Evolutionary conservation across 805 yeast species (phyloP).

Genomic region (Kregervanrija delftensis): DNA sequence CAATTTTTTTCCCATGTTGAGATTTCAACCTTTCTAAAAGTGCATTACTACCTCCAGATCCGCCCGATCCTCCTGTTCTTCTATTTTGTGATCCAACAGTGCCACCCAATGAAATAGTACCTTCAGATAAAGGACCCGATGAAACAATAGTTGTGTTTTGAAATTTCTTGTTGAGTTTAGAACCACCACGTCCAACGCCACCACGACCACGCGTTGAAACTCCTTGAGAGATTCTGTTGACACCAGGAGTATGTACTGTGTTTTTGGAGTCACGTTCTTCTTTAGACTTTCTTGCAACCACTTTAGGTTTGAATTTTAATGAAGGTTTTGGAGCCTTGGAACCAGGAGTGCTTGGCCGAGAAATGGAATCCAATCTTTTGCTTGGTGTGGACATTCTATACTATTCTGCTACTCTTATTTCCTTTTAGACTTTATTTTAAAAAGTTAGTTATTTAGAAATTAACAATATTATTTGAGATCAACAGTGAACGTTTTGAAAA

Average conservation of each 20-base stretch:
- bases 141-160: constrained; percentile 56
- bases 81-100: constrained; percentile 10
- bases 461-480: too few relatives aligned
- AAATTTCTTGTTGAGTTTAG: constrained; percentile 24
- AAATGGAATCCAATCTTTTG: constrained; percentile 32
- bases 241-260: constrained; percentile 42
- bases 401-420: background rate
- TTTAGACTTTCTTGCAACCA: constrained; percentile 74
- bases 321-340: constrained; percentile 35
- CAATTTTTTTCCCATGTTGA: constrained; percentile 1
- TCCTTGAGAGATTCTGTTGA: constrained; percentile 26
- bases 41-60: constrained; percentile 32
- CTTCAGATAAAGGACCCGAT: constrained; percentile 69
- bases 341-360: constrained; percentile 20
- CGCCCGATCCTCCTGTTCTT: constrained; percentile 1
- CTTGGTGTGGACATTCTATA: constrained; percentile 14
- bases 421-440: background rate
- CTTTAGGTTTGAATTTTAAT: constrained; percentile 79
- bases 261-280: constrained; percentile 70
- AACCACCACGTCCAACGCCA: background rate
- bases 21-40: constrained; percentile 20
- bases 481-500: too few relatives aligned
- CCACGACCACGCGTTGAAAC: constrained; percentile 17
- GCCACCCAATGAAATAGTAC: constrained; percentile 42
- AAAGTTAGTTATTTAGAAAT: background rate